phyloP scores from a whole-genome alignment of 2,329 filamentous ascomycete genomes.

The Cryphonectria nitschkei region DNA sequence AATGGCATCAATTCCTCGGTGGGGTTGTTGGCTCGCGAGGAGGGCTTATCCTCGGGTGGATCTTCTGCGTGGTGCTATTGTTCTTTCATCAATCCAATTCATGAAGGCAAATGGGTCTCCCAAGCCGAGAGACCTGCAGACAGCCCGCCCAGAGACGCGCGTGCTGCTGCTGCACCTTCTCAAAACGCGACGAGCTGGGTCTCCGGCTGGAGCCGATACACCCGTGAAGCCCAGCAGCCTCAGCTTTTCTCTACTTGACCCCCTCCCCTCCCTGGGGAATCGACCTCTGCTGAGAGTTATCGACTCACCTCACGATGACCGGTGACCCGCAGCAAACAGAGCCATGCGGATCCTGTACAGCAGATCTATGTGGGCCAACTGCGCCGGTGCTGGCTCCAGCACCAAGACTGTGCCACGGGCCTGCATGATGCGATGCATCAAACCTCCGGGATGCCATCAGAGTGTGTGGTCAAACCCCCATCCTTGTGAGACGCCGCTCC shows the following conservation, averaged over 20 bases:
- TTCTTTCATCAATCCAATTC: not conserved
- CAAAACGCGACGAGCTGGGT: not conserved
- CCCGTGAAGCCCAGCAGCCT: not conserved
- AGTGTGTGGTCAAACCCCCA: not conserved
- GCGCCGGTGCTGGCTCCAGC: not conserved
- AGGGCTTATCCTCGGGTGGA: not conserved
- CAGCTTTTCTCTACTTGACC: not conserved
- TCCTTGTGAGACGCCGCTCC: not conserved
- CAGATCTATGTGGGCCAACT: slow-evolving; percentile 11
- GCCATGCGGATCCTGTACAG: slow-evolving; percentile 3
- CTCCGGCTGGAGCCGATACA: not conserved
- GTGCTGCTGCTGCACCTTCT: not conserved
- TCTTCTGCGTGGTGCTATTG: not conserved
- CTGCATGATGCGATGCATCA: slow-evolving; percentile 17
- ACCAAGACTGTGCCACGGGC: not conserved
- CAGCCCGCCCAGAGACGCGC: not conserved
- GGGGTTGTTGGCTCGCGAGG: not conserved
- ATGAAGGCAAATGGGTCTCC: not conserved
- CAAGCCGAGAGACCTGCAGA: not conserved
- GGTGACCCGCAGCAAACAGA: not conserved
- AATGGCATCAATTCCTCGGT: not conserved
- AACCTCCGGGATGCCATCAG: not conserved
- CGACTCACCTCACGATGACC: not conserved
- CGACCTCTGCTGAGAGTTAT: not conserved
- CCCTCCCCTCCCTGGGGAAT: not conserved